Evolutionary conservation across 768 basidiomycete genomes (phyloP), one percentile per base, ranked within the genome.

Genomic region (Daedaleopsis nitida): DNA sequence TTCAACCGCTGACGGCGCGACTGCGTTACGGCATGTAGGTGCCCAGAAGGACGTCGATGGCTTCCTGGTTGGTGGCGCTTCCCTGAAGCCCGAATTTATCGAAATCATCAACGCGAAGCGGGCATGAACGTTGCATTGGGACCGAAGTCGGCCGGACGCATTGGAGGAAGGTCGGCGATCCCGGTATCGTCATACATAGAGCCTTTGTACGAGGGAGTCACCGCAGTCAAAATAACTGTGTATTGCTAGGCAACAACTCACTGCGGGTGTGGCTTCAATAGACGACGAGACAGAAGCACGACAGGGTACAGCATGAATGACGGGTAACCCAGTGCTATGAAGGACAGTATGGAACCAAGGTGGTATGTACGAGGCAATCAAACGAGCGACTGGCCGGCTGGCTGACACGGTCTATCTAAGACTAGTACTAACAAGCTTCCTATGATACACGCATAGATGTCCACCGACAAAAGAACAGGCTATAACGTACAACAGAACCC

Each of bases 31-130:
- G 37, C 14, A 14, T 42, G 12, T 39, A 96, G 95, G 88, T 32
- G 74, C 73, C 9, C 88, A 91, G 69, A 78, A 79, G 12, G 96
- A 98, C 71, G 88, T 98, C 49, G 96, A 98, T 74, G 96, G 96
- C 10, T 98, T 98, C 89, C 87, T 98, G 66, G 96, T 98, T 42
- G 96, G 96, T 24, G 96, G 96, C 24, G 96, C 96, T 37, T 98
- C 96, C 16, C 84, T 99, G 76, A 99, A 98, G 80, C 95, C 96
- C 43, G 96, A 98, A 76, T 97, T 98, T 69, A 86, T 91, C 50
- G 80, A 96, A 62, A 96, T 97, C 72, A 86, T 96, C 82, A 96
- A 95, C 69, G 80, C 82, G 39, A 87, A 75, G 66, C 77, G 70
- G 65, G 68, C 65, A 16, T 68, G 19, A 62, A 39, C n/a, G 42